Evolutionary conservation across 2,329 filamentous ascomycete species (phyloP).

Genomic region (Aplosporella prunicola): DNA sequence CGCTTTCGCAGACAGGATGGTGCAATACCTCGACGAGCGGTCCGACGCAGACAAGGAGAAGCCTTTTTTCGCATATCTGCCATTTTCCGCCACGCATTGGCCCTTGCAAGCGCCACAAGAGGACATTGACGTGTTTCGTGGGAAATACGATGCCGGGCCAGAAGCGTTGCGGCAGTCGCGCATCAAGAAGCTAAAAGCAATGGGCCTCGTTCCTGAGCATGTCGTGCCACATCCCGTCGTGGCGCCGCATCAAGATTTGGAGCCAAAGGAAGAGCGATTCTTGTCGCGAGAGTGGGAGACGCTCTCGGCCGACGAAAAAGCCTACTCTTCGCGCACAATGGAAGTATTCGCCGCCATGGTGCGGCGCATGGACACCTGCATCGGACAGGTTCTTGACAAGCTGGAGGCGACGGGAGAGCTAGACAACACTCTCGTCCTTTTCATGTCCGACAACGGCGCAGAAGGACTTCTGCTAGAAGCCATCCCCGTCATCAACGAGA

Average conservation of each 20-base stretch:
- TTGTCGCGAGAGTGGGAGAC: slow-evolving; percentile 15
- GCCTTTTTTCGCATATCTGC: slow-evolving; percentile 23
- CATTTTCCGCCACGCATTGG: slow-evolving; percentile 24
- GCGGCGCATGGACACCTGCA: slow-evolving; percentile 23
- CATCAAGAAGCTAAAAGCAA: slow-evolving; percentile 16
- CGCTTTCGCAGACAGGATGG: slow-evolving; percentile 21
- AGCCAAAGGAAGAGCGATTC: slow-evolving; percentile 10
- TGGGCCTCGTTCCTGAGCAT: slow-evolving; percentile 17
- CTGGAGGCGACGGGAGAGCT: slow-evolving; percentile 22
- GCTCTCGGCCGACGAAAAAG: slow-evolving; percentile 26
- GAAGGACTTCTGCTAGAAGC: slow-evolving; percentile 26
- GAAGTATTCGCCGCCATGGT: slow-evolving; percentile 30
- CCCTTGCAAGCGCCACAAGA: slow-evolving; percentile 21
- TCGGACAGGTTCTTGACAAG: slow-evolving; percentile 25
- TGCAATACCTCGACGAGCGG: slow-evolving; percentile 18
- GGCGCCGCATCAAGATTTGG: slow-evolving; percentile 12
- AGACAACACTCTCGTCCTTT: slow-evolving; percentile 30
- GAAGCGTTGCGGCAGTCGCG: slow-evolving; percentile 16
- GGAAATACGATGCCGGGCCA: slow-evolving; percentile 20
- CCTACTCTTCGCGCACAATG: slow-evolving; percentile 30
- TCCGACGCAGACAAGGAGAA: slow-evolving; percentile 14
- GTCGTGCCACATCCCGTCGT: slow-evolving; percentile 18
- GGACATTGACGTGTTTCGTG: slow-evolving; percentile 17
- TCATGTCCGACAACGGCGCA: slow-evolving; percentile 32
- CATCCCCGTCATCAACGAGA: slow-evolving; percentile 22